Base-by-base conservation (phyloP, 2,329 filamentous ascomycete genomes). In the Talaromyces sp. region DNA sequence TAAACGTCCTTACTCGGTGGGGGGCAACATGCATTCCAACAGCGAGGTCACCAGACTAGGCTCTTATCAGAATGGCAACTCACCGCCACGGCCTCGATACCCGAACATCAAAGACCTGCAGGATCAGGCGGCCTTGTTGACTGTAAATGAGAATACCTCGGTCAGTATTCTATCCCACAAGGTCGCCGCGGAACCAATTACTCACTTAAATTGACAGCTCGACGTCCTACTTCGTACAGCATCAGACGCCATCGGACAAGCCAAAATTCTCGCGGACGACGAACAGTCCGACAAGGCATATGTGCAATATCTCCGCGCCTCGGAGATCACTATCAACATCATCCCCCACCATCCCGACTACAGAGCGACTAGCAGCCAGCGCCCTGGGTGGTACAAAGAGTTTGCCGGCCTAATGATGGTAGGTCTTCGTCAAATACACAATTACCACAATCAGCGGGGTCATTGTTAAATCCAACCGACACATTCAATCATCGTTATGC, bases 251-350 rank as follows among this genome's bases (percentile, higher is more conserved):
- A 67, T 75, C 35, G 61, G 68, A 22, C 65, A 64, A 56, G 68
- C 71, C 14, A 70, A 63, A 48, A 47, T 51, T 17, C 64, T 71
- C 49, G 56, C 65, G 22, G 67, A 73, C 35, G 60, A 64, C 22
- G 63, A 70, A 24, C 62, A 73, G 32, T 84, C 86, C 4, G 91
- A 94, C 66, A 72, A 85, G 33, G 92, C 92, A 3, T 87, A 96
- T 50, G 84, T 88, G 59, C 89, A 96, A 56, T 97, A 93, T 67
- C 82, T 97, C 52, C 84, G 87, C 57, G 90, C 92, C 10, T 91
- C 83, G 54, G 86, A 91, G 52, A 88, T 97, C 50, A 83, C 89
- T 13, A 81, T 91, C 46, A 86, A 93, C 51, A 77, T 86, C 37
- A 86, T 97, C 22, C 89, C 90, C 2, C 80, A 80, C 32, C 91